phyloP scores from a whole-genome alignment of 2,329 filamentous ascomycete species.

The Fusarium denticulatum region DNA sequence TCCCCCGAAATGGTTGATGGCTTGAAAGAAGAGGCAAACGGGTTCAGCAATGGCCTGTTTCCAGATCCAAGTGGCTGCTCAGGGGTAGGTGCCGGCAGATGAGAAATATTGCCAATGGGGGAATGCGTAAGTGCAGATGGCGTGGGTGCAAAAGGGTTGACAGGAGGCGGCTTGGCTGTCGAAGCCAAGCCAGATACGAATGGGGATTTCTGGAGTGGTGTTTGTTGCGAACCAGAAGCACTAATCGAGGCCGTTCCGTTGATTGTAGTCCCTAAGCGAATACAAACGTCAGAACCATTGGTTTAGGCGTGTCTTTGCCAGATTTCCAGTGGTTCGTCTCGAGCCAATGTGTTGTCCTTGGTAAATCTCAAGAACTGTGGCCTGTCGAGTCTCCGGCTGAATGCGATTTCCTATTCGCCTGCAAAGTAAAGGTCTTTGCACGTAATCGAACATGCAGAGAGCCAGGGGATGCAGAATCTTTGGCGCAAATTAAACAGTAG shows the following conservation, averaged over 20 bases:
- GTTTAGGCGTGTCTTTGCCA: conserved; percentile 40
- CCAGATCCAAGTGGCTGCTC: neutral
- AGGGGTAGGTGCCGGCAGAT: neutral
- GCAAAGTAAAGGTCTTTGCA: conserved; percentile 21
- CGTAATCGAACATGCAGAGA: conserved; percentile 17
- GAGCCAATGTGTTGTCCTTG: conserved; percentile 36
- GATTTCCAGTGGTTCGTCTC: conserved; percentile 44
- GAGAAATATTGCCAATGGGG: conserved; percentile 1
- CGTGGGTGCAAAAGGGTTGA: conserved; percentile 36
- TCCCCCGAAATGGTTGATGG: neutral
- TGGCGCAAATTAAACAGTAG: conserved; percentile 34
- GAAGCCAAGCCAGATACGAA: conserved; percentile 32
- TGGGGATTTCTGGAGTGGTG: conserved; percentile 31
- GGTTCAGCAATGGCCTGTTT: conserved; percentile 10
- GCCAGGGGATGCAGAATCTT: conserved; percentile 38
- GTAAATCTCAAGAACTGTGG: conserved; percentile 30
- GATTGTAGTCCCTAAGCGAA: conserved; percentile 42
- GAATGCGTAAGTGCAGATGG: conserved; percentile 7
- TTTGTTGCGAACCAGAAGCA: conserved; percentile 29
- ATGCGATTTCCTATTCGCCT: conserved; percentile 38
- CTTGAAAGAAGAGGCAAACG: conserved; percentile 26
- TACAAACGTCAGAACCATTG: conserved; percentile 45
- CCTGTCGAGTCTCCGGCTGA: conserved; percentile 43
- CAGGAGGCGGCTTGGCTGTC: conserved; percentile 3
- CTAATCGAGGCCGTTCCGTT: conserved; percentile 33